A percentile compares a stretch with the other conserved stretches of the same genome.
phyloP scores from a whole-genome alignment of 106 monocot genomes.

The Hemerocallis citrina region DNA sequence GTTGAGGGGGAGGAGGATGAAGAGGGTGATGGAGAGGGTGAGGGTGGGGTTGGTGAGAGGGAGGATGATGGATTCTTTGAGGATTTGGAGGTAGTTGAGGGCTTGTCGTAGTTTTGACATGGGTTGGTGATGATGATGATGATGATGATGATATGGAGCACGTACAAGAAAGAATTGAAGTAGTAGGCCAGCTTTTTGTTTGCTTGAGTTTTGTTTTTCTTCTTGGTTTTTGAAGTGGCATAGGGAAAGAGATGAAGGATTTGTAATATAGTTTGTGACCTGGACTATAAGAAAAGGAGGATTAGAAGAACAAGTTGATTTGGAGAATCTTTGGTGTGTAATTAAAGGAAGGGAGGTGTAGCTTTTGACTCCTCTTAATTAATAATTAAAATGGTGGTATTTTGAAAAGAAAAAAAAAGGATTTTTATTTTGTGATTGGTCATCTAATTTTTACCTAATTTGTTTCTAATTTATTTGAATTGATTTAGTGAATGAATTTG shows the following conservation, averaged over 20 bases:
- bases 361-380: too few species aligned
- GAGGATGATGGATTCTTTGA: conserved; percentile 3
- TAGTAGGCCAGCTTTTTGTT: not conserved
- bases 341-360: too few species aligned
- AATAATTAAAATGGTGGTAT: too few species aligned
- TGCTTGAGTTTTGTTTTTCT: not conserved
- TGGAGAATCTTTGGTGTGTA: too few species aligned
- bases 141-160: not conserved
- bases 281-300: not conserved
- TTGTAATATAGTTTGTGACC: not conserved
- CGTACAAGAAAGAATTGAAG: not conserved
- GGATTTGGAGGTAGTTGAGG: conserved; percentile 3
- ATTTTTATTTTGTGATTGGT: too few species aligned
- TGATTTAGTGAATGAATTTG: too few species aligned
- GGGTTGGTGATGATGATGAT: not conserved
- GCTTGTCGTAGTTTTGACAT: not conserved
- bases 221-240: not conserved
- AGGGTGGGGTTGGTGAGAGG: not conserved
- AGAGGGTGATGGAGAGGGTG: not conserved
- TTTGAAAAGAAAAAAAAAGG: too few species aligned
- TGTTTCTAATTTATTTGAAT: too few species aligned
- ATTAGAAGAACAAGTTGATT: not conserved
- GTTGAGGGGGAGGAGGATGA: not conserved
- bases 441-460: too few species aligned
- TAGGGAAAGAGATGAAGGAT: conserved; percentile 1